These are phyloP conservation scores for Aspergillus egyptiacus DNA, from an alignment of 495 filamentous ascomycete species.

Conservation along the genomic window DNA sequence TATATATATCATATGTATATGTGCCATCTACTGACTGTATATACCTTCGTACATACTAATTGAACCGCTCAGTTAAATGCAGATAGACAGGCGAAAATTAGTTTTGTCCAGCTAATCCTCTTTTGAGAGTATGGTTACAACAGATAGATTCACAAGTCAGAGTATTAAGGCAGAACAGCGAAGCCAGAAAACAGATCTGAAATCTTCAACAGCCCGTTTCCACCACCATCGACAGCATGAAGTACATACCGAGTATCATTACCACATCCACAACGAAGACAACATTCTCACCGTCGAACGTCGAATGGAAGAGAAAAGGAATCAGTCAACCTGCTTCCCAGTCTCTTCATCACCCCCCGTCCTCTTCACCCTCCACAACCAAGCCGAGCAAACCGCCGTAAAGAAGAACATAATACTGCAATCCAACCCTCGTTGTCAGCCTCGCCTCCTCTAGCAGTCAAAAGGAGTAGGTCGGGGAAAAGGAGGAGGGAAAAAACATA, in stretches of 20 bases:
- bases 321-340: background rate
- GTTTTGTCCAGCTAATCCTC: too few relatives aligned
- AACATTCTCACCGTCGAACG: too few relatives aligned
- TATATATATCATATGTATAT: too few relatives aligned
- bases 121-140: too few relatives aligned
- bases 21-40: too few relatives aligned
- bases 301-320: too few relatives aligned
- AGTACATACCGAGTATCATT: too few relatives aligned
- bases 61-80: too few relatives aligned
- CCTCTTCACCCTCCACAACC: constrained; percentile 54
- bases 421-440: constrained; percentile 5
- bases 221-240: background rate
- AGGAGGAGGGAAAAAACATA: constrained; percentile 27
- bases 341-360: background rate
- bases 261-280: too few relatives aligned
- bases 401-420: constrained; percentile 65
- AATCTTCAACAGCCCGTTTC: background rate
- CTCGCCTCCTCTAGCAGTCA: background rate
- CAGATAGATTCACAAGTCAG: background rate
- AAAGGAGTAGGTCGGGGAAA: background rate
- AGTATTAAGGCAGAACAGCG: constrained; percentile 7
- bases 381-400: constrained; percentile 50
- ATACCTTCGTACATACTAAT: too few relatives aligned
- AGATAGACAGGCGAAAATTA: too few relatives aligned
- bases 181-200: background rate